phyloP scores from a whole-genome alignment of 2,329 filamentous ascomycete genomes.

The Ophiostoma ips region DNA sequence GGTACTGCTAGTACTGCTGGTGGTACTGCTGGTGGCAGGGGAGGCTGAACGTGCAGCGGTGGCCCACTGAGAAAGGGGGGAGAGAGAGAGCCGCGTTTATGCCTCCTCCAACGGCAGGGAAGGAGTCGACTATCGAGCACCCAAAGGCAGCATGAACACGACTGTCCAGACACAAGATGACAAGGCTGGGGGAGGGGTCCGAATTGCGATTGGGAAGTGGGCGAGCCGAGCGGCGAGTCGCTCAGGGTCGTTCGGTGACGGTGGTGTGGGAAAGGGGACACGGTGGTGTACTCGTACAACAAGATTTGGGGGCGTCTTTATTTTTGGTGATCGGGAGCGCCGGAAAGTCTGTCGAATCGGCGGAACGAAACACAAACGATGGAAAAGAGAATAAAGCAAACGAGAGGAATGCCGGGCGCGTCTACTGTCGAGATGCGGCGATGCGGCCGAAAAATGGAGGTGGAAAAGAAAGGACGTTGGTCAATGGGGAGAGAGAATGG shows the following conservation, averaged over 20 bases:
- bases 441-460: background rate
- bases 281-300: background rate
- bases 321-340: background rate
- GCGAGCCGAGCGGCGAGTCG: background rate
- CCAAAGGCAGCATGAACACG: background rate
- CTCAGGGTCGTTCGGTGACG: background rate
- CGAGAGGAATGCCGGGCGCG: background rate
- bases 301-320: background rate
- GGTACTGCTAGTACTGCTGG: too few species aligned
- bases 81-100: background rate
- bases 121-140: background rate
- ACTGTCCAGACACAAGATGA: background rate
- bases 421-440: slow-evolving; percentile 4
- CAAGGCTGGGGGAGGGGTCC: background rate
- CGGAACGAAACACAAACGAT: background rate
- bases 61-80: background rate
- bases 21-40: too few species aligned
- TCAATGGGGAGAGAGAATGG: background rate
- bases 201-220: background rate
- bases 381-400: slow-evolving; percentile 1
- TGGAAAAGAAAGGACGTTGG: slow-evolving; percentile 6
- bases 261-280: background rate
- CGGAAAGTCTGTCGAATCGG: slow-evolving; percentile 2
- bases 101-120: background rate
- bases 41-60: background rate